Conservation (phyloP, 1,139 yeast genomes). For the Kazachstania sp. region DNA sequence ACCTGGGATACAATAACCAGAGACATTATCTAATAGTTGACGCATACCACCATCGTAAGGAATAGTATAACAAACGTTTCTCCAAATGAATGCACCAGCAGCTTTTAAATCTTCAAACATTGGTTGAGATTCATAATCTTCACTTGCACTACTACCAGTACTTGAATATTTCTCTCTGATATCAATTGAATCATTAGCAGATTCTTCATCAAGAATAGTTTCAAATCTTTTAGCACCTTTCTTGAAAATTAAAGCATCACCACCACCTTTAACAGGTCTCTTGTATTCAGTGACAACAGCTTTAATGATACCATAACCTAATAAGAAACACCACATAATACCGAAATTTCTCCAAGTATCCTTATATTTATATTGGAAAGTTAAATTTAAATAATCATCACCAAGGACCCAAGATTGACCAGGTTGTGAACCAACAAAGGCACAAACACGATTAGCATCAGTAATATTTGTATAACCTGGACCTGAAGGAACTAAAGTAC, state of each 20-base stretch:
- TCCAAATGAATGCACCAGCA: slow-evolving; percentile 36
- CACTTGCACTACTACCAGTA: slow-evolving; percentile 9
- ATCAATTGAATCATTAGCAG: slow-evolving; percentile 14
- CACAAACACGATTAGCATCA: slow-evolving; percentile 41
- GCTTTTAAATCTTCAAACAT: slow-evolving; percentile 22
- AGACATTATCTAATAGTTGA: slow-evolving; percentile 41
- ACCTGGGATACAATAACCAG: slow-evolving; percentile 53
- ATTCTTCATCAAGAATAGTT: slow-evolving; percentile 13
- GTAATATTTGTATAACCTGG: slow-evolving; percentile 39
- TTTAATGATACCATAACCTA: slow-evolving; percentile 34
- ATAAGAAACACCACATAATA: slow-evolving; percentile 37
- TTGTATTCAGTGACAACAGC: slow-evolving; percentile 35
- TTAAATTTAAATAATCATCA: slow-evolving; percentile 35
- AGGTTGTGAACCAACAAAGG: slow-evolving; percentile 38
- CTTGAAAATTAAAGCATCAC: slow-evolving; percentile 37
- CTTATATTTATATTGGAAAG: slow-evolving; percentile 34
- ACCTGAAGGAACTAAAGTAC: slow-evolving; percentile 43
- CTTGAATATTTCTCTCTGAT: slow-evolving; percentile 14
- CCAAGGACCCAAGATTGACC: slow-evolving; percentile 40
- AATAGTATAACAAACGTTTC: slow-evolving; percentile 34
- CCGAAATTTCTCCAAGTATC: slow-evolving; percentile 49
- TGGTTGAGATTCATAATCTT: slow-evolving; percentile 5
- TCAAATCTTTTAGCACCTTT: slow-evolving; percentile 22
- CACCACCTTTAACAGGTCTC: slow-evolving; percentile 35
- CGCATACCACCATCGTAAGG: slow-evolving; percentile 32